Conservation (phyloP, 352 stramenopile species). For the Globisporangium heterothallicum region DNA sequence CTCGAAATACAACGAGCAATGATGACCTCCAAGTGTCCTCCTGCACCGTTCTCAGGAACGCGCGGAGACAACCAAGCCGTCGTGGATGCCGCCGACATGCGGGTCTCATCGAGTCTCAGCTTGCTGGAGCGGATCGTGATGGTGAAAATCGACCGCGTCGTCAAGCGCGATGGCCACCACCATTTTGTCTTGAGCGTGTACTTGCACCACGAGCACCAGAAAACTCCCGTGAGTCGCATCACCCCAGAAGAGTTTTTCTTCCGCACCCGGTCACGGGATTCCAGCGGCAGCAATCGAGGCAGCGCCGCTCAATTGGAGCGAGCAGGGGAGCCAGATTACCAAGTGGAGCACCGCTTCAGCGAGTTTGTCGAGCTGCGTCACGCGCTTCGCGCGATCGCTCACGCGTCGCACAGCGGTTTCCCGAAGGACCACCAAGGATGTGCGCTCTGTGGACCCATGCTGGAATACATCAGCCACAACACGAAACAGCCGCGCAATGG, state of each 20-base stretch:
- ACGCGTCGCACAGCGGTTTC: background rate
- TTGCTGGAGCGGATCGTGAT: slow-evolving; percentile 4
- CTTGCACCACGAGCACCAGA: background rate
- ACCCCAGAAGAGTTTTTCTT: background rate
- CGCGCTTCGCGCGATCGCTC: background rate
- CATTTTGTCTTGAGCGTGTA: slow-evolving; percentile 12
- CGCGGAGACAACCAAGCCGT: too few relatives aligned
- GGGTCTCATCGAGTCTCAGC: too few relatives aligned
- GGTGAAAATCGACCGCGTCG: slow-evolving; percentile 1
- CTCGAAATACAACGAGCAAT: too few relatives aligned
- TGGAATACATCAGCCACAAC: background rate
- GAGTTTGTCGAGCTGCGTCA: background rate
- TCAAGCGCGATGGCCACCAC: slow-evolving; percentile 11
- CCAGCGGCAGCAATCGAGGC: too few relatives aligned
- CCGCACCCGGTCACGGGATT: background rate
- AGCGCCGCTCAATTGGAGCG: background rate
- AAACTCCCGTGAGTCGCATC: background rate
- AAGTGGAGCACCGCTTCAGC: background rate
- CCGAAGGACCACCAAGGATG: background rate
- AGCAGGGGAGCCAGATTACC: background rate
- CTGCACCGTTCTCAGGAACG: too few relatives aligned
- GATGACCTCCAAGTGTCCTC: too few relatives aligned
- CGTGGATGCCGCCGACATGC: too few relatives aligned
- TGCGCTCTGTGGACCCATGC: background rate
- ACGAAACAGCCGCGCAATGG: background rate